phyloP scores from a whole-genome alignment of 2,329 filamentous ascomycete species.

The Penicillium sp. region DNA sequence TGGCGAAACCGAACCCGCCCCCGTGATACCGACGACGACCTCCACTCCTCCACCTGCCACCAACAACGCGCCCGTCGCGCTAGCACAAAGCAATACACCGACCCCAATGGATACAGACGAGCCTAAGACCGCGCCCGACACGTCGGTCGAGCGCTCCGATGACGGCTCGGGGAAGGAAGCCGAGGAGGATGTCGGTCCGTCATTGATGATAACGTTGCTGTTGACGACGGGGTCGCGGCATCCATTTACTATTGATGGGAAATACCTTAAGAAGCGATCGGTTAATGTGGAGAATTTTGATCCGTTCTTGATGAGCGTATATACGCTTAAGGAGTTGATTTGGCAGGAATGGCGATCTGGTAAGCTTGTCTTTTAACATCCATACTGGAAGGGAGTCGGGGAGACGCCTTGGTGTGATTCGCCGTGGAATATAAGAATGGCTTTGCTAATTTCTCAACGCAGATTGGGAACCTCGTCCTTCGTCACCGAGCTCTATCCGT shows the following conservation, averaged over 20 bases:
- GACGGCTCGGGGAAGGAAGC: constrained; percentile 35
- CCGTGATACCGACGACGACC: constrained; percentile 16
- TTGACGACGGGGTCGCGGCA: constrained; percentile 78
- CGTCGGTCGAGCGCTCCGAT: constrained; percentile 23
- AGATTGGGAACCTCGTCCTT: constrained; percentile 84
- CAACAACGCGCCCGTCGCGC: constrained; percentile 14
- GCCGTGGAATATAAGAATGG: background rate
- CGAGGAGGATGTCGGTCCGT: constrained; percentile 38
- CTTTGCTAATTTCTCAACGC: constrained; percentile 3
- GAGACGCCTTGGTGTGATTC: background rate
- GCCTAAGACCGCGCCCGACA: constrained; percentile 23
- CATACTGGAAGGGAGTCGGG: background rate
- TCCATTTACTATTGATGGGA: constrained; percentile 84
- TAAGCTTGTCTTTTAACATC: constrained; percentile 28
- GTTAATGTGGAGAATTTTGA: constrained; percentile 73
- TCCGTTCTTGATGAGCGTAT: constrained; percentile 85
- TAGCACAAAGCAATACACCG: constrained; percentile 12
- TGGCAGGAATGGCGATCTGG: constrained; percentile 84
- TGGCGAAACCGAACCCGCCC: constrained; percentile 21
- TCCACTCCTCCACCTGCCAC: constrained; percentile 12
- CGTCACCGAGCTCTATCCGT: constrained; percentile 82
- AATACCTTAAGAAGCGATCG: constrained; percentile 75
- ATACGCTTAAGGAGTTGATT: constrained; percentile 91
- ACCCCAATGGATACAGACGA: constrained; percentile 24
- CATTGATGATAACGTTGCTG: constrained; percentile 67